These are phyloP conservation scores for Galeopsis tetrahit DNA, from an alignment of 257 asterid species.

Conservation along the genomic window DNA sequence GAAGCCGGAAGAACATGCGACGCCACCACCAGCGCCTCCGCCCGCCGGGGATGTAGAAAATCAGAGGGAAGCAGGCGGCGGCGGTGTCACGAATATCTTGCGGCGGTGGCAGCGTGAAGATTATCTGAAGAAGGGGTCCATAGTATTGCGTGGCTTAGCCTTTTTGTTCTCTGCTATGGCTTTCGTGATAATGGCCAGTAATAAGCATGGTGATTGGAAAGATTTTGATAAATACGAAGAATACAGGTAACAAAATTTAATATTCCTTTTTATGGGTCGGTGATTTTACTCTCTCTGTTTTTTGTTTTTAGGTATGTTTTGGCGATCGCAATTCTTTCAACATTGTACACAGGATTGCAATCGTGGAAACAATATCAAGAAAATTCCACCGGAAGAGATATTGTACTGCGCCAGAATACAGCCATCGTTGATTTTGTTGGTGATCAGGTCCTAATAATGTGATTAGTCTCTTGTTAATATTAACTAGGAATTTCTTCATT, in stretches of 20 bases:
- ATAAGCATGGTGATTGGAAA: constrained; percentile 72
- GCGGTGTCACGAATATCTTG: constrained; percentile 24
- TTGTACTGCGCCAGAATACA: constrained; percentile 38
- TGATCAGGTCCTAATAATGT: constrained; percentile 70
- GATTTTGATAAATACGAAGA: constrained; percentile 69
- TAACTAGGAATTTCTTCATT: background rate
- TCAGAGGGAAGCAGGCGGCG: constrained; percentile 39
- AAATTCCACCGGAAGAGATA: constrained; percentile 47
- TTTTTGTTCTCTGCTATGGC: constrained; percentile 72
- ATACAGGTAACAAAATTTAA: constrained; percentile 46
- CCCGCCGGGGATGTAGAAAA: constrained; percentile 49
- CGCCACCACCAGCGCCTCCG: constrained; percentile 26
- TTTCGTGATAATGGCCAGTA: constrained; percentile 70
- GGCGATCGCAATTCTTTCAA: constrained; percentile 79
- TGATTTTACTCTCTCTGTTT: background rate
- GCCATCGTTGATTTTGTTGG: constrained; percentile 62
- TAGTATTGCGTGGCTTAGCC: constrained; percentile 49
- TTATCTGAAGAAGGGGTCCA: constrained; percentile 44
- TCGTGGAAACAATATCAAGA: constrained; percentile 55
- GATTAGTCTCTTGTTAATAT: background rate
- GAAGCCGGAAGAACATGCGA: constrained; percentile 20
- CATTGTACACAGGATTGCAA: constrained; percentile 70
- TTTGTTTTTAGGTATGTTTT: constrained; percentile 62
- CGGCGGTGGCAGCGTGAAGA: constrained; percentile 69
- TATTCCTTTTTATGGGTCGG: background rate